Conservation (phyloP, 106 monocot genomes). For the Allium fistulosum region DNA sequence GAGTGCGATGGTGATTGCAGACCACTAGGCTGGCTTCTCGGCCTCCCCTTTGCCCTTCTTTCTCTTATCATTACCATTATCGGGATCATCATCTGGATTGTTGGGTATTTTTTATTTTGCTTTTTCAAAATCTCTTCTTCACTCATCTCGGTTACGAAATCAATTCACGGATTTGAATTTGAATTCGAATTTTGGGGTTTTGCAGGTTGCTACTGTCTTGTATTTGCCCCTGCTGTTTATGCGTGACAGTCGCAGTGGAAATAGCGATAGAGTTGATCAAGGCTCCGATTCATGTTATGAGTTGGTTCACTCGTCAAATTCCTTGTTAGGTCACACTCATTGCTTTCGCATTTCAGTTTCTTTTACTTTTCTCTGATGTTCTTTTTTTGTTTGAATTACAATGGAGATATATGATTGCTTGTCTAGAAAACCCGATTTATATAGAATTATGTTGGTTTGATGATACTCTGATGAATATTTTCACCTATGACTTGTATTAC, state of each 20-base stretch:
- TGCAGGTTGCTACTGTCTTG: slow-evolving; percentile 77
- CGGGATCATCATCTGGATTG: slow-evolving; percentile 44
- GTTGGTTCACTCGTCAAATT: slow-evolving; percentile 79
- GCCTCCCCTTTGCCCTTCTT: slow-evolving; percentile 88
- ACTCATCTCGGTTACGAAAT: background rate
- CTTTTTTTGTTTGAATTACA: too few species aligned
- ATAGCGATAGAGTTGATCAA: slow-evolving; percentile 92
- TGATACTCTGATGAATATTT: too few species aligned
- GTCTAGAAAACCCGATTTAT: too few species aligned
- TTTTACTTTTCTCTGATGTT: background rate
- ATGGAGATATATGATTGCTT: too few species aligned
- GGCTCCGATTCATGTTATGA: slow-evolving; percentile 86
- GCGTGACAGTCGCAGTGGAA: slow-evolving; percentile 90
- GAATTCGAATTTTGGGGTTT: background rate
- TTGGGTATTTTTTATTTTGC: slow-evolving; percentile 11
- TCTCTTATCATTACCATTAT: slow-evolving; percentile 61
- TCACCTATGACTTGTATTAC: too few species aligned
- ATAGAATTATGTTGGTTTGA: too few species aligned
- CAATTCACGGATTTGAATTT: background rate
- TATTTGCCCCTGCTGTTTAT: slow-evolving; percentile 95
- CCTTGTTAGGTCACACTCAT: slow-evolving; percentile 28
- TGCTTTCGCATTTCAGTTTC: background rate
- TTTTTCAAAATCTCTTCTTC: background rate
- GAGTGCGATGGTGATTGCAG: slow-evolving; percentile 57
- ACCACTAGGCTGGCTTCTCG: slow-evolving; percentile 90